Evolutionary conservation across 352 stramenopile species (phyloP).

Genomic region (Phytophthora ramorum): DNA sequence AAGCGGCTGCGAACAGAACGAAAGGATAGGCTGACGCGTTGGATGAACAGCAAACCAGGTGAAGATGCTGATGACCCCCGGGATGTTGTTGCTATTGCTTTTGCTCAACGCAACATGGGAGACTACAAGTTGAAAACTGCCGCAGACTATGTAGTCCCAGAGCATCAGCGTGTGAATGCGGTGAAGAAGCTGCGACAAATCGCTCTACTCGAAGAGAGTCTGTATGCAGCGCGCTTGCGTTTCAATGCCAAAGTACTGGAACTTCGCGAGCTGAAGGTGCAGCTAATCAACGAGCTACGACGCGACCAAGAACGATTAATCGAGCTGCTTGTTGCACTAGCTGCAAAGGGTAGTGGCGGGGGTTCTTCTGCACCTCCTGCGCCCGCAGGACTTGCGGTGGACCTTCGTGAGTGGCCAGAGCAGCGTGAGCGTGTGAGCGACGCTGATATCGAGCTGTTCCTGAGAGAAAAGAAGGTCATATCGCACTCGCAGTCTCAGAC

Average conservation of each 20-base stretch:
- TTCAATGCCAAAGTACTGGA: conserved; percentile 94
- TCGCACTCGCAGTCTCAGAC: conserved; percentile 37
- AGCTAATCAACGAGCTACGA: conserved; percentile 78
- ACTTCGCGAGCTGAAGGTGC: conserved; percentile 89
- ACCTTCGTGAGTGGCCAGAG: conserved; percentile 90
- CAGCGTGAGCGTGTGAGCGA: conserved; percentile 86
- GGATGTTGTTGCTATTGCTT: conserved; percentile 91
- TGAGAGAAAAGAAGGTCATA: conserved; percentile 59
- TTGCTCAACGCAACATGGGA: conserved; percentile 89
- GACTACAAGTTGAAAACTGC: conserved; percentile 94
- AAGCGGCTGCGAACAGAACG: conserved; percentile 80
- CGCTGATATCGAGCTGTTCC: conserved; percentile 76
- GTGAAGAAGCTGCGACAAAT: conserved; percentile 91
- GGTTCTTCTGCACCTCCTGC: not conserved
- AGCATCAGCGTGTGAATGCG: conserved; percentile 90
- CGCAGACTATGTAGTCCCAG: conserved; percentile 88
- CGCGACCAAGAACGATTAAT: conserved; percentile 61
- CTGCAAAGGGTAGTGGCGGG: conserved; percentile 1
- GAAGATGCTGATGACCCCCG: conserved; percentile 91
- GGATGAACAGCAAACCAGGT: conserved; percentile 78
- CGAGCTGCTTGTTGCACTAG: conserved; percentile 55
- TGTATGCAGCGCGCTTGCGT: conserved; percentile 80
- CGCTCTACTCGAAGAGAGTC: conserved; percentile 79
- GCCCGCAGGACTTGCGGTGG: conserved; percentile 44
- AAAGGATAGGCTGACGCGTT: conserved; percentile 66